Base-by-base conservation (phyloP, 108 stramenopile species). In the Discostella stelligeroides region DNA sequence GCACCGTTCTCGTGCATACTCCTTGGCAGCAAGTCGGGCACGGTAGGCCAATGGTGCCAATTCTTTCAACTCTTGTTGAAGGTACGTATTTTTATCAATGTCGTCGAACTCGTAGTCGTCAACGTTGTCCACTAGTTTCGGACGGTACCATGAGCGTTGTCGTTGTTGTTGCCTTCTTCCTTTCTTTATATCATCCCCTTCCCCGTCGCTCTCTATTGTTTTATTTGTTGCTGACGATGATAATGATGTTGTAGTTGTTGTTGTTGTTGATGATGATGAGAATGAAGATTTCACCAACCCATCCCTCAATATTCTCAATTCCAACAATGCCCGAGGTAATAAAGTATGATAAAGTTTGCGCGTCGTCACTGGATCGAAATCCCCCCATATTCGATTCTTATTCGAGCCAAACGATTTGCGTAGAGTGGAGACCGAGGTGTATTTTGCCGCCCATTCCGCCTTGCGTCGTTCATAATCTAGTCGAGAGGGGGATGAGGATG, bases 1-100 rank as follows among this genome's bases (percentile, higher is more conserved):
- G 69, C 89, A 87, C 25, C 98, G 87, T 55, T 98, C 93, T 30
- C 98, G 75, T 12, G 96, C 95, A 66, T 98, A 98, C 47, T 94
- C 67, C 50, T 96, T 95, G 37, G 96, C 96, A 1, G 98, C 96
- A 56, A 91, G 81, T 9, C 98, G 80, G 1, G 96, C 96, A 64
- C 90, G 82, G 40, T 88, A 97, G 49, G 96, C 96, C 34, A 97
- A 59, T 0, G 92, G 89, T n/a, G 98, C 98, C 54, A 94, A 66
- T 55, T 97, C 96, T 66, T 92, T 82, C 17, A 86, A 83, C 27
- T 73, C 76, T 47, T 67, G 70, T 60, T 60, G 68, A 21, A 58
- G 70, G 63, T 70, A 30, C 43, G 68, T 43, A 34, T 57, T 40
- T 1, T 14, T 61, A 54, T 76, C 75, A 30, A 63, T 60, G 20